Base-by-base conservation (phyloP, 495 filamentous ascomycete genomes). In the Annulohypoxylon moriforme region DNA sequence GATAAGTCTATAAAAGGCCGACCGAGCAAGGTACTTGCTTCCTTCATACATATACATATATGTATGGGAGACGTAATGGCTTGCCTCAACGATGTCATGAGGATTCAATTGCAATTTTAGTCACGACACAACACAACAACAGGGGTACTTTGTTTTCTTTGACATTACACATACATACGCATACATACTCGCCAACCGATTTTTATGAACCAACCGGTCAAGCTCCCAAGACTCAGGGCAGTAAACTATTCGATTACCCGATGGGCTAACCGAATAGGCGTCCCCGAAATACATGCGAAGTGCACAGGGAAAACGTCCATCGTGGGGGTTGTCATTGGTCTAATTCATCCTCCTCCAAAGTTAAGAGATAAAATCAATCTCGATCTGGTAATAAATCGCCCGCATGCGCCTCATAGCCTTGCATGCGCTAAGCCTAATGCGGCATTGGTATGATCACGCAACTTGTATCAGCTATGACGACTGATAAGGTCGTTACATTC, bases 251-350 rank as follows among this genome's bases (percentile, higher is more conserved):
- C 4, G 10, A 29, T 52, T 52, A 29, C 47, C 24, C 24, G 47
- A 52, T 52, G 24, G 7, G 24, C 24, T 27, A 29, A 59, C 40
- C 53, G 50, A 64, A 60, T 65, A 60, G 64, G 59, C 58, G 64
- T 64, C 33, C 52, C 69, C 69, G 69, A 68, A 60, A 63, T 61
- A n/a, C n/a, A n/a, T n/a, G n/a, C n/a, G n/a, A n/a, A 56, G 34
- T 27, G 27, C 22, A 55, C 49, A 61, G 57, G 65, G 24, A 20
- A 60, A 44, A 20, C 36, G 16, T n/a, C 18, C 5, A 22, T 55
- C 58, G 40, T 69, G 66, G 55, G 65, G 58, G 57, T 62, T 52
- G 18, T 31, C 18, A 69, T 69, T 63, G 55, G 46, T 42, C 24
- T 18, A 60, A 60, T 61, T 60, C 25, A 58, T 31, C 49, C 68